These are phyloP conservation scores for Drosera spatulata DNA, from an alignment of 179 eudicot genomes.

Conservation along the genomic window DNA sequence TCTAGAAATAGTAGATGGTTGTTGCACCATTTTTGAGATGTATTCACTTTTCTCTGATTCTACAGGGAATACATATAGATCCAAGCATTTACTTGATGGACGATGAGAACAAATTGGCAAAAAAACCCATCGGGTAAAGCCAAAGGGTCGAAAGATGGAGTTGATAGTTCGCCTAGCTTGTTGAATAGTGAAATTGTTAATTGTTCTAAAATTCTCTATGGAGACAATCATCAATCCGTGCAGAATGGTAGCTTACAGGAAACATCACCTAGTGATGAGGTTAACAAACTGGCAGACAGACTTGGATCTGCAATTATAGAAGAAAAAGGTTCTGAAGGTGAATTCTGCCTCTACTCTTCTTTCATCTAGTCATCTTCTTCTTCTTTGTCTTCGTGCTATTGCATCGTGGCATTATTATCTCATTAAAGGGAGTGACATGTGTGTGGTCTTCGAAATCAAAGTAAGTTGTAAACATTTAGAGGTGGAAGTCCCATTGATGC, in stretches of 20 bases:
- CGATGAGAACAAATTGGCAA: slow-evolving; percentile 62
- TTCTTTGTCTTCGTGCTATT: background rate
- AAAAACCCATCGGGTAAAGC: slow-evolving; percentile 29
- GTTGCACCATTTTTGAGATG: background rate
- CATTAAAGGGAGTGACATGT: no score
- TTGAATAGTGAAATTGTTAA: slow-evolving; percentile 18
- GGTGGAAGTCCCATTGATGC: slow-evolving; percentile 7
- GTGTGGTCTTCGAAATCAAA: background rate
- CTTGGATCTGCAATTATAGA: slow-evolving; percentile 33
- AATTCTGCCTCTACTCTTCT: slow-evolving; percentile 19
- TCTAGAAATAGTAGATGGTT: background rate
- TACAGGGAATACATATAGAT: slow-evolving; percentile 94
- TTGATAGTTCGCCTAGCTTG: slow-evolving; percentile 20
- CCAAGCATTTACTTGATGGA: slow-evolving; percentile 98
- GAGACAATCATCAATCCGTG: slow-evolving; percentile 7
- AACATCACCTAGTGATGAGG: slow-evolving; percentile 19
- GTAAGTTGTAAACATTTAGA: background rate
- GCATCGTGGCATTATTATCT: no score
- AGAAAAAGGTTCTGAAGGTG: slow-evolving; percentile 21
- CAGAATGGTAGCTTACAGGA: slow-evolving; percentile 19
- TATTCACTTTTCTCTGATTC: slow-evolving; percentile 6
- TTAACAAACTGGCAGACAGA: slow-evolving; percentile 25
- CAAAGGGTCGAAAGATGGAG: slow-evolving; percentile 26
- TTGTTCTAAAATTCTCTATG: slow-evolving; percentile 17
- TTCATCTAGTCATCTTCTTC: background rate